Base-by-base conservation (phyloP, 1,284 basidiomycete species). In the Schizophyllum amplum region DNA sequence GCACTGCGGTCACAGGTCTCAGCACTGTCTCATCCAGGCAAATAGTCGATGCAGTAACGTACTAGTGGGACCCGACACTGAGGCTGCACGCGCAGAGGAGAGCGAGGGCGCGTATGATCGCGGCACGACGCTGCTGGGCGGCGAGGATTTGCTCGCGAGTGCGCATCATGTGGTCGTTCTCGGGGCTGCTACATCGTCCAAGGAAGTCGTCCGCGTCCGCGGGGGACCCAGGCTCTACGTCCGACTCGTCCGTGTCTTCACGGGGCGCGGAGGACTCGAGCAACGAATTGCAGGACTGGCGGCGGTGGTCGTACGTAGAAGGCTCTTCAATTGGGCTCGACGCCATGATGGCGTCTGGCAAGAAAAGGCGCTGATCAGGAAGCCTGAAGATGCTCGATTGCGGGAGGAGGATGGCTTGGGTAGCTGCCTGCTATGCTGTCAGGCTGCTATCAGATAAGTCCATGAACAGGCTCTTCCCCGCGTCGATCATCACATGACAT, bases 11-110 rank as follows among this genome's bases (percentile, higher is more conserved):
- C n/a, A n/a, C 17, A 6, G 27, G 24, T 46, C n/a, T 50, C 57
- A 7, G 50, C 51, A 57, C 58, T 22, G 58, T 23, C n/a, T 48
- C 33, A 53, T 48, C 17, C n/a, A n/a, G 52, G 6, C 26, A 52
- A 46, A 26, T 27, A 42, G 55, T 52, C 17, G 54, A 23, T 25
- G 48, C 13, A 24, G 33, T 47, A 33, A 71, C 82, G 59, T 64
- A 88, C 87, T 88, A 91, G 66, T 90, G 87, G 60, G 82, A 83
- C 23, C 87, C 88, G 48, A 90, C 73, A 61, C 86, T 87, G 63
- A 91, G 69, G 49, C 82, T 83, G 65, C 88, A 90, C 23, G 87
- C 86, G 61, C 86, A 89, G 1, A 89, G 66, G 5, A 91, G 73
- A 6, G 89, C 89, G 23, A 89, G 64, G 1, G 71, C 66, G 49